Conservation (phyloP, 495 filamentous ascomycete genomes). For the Penicillium ucsense region DNA sequence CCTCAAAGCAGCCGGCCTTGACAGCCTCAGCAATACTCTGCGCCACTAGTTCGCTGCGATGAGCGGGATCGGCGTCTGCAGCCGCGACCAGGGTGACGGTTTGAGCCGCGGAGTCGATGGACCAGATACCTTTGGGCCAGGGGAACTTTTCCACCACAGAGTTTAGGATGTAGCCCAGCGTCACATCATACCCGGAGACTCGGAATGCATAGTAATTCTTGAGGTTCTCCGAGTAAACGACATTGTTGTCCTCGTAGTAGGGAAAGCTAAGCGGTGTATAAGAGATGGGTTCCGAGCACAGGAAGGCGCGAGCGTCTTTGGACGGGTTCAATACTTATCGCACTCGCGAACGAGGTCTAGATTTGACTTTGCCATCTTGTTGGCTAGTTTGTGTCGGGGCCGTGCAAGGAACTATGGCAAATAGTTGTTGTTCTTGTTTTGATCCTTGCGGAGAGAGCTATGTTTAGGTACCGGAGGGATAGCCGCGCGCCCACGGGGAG, state of each 20-base stretch:
- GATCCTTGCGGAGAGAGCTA: too few relatives aligned
- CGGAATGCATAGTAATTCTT: slow-evolving; percentile 46
- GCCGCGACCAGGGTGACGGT: slow-evolving; percentile 38
- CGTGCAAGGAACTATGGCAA: too few relatives aligned
- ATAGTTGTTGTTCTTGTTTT: too few relatives aligned
- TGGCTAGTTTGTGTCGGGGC: background rate
- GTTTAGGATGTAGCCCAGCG: slow-evolving; percentile 54
- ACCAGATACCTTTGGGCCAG: slow-evolving; percentile 43
- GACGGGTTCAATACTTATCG: slow-evolving; percentile 45
- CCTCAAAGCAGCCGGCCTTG: slow-evolving; percentile 50
- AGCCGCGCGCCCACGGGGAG: too few relatives aligned
- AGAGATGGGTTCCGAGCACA: slow-evolving; percentile 4
- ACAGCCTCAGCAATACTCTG: slow-evolving; percentile 55
- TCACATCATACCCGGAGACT: slow-evolving; percentile 38
- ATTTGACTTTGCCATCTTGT: slow-evolving; percentile 38
- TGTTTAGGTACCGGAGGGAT: too few relatives aligned
- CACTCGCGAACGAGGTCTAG: slow-evolving; percentile 48
- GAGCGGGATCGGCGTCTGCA: slow-evolving; percentile 33
- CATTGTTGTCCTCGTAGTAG: slow-evolving; percentile 47
- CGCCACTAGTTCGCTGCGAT: slow-evolving; percentile 51
- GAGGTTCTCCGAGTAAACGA: slow-evolving; percentile 37
- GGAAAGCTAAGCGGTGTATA: slow-evolving; percentile 49
- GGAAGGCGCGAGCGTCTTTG: background rate
- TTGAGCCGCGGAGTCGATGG: slow-evolving; percentile 35
- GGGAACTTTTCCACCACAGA: slow-evolving; percentile 47